Conservation (phyloP, 2,329 filamentous ascomycete species). For the Parastagonospora nodorum region DNA sequence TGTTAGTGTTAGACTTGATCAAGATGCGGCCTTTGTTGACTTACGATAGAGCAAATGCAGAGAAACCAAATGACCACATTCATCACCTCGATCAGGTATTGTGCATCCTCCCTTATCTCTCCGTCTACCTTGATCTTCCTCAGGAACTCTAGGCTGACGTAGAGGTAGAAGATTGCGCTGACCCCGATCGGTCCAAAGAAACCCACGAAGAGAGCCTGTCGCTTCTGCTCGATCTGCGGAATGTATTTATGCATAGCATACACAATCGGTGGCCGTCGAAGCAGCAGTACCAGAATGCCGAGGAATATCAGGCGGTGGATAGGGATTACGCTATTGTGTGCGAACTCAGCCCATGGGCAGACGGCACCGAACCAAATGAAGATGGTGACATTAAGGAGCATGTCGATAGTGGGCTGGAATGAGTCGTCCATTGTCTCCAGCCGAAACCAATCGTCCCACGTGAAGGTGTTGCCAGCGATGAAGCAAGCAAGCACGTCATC, state of each 20-base stretch:
- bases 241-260: conserved; percentile 75
- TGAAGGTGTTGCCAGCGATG: conserved; percentile 87
- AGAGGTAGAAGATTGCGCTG: conserved; percentile 88
- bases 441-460: conserved; percentile 79
- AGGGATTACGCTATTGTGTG: conserved; percentile 70
- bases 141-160: conserved; percentile 78
- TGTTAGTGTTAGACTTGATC: conserved; percentile 5
- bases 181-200: conserved; percentile 95
- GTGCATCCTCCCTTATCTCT: conserved; percentile 67
- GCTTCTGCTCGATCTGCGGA: conserved; percentile 74
- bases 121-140: conserved; percentile 62
- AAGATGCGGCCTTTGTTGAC: conserved; percentile 34
- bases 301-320: conserved; percentile 74
- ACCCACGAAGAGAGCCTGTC: conserved; percentile 83
- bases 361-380: conserved; percentile 81
- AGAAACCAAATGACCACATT: conserved; percentile 85
- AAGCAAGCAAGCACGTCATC: conserved; percentile 93
- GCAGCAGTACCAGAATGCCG: conserved; percentile 74
- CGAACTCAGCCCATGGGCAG: conserved; percentile 78
- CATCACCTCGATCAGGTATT: conserved; percentile 67
- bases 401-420: conserved; percentile 91
- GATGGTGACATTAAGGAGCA: conserved; percentile 86
- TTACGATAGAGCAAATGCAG: conserved; percentile 78
- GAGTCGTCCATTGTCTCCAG: conserved; percentile 87
- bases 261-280: conserved; percentile 79